Percentiles rank a stretch among this genome's conserved stretches.
Evolutionary conservation across 768 basidiomycete species (phyloP).

Genomic region (Clitopilus hobsonii): DNA sequence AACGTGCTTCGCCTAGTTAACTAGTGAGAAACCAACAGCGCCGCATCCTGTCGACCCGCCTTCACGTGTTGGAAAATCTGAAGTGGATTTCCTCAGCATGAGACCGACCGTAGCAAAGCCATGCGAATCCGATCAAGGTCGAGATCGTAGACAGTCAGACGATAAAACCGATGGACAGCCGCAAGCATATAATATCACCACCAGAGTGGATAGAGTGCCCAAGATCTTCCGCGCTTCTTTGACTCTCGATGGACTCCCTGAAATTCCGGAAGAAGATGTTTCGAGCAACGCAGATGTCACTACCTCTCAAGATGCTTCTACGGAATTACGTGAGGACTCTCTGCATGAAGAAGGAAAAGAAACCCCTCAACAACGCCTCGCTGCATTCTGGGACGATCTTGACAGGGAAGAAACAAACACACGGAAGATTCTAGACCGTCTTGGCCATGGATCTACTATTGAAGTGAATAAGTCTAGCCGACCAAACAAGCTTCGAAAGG

Average conservation of each 20-base stretch:
- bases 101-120: too few species aligned
- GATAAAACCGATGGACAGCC: too few species aligned
- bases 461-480: slow-evolving; percentile 16
- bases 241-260: slow-evolving; percentile 9
- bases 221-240: slow-evolving; percentile 9
- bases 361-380: slow-evolving; percentile 20
- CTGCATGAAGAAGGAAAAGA: slow-evolving; percentile 11
- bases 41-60: background rate
- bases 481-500: slow-evolving; percentile 33
- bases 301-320: slow-evolving; percentile 6
- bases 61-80: background rate
- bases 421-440: slow-evolving; percentile 5
- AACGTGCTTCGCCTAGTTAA: background rate
- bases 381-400: slow-evolving; percentile 41
- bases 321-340: slow-evolving; percentile 6
- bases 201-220: slow-evolving; percentile 4
- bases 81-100: background rate
- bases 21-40: background rate
- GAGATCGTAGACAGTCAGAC: too few species aligned
- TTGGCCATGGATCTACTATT: slow-evolving; percentile 14
- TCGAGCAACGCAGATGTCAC: slow-evolving; percentile 7
- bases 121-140: too few species aligned
- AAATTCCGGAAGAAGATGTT: slow-evolving; percentile 2
- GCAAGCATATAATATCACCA: background rate
- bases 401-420: slow-evolving; percentile 29